phyloP scores from a whole-genome alignment of 441 rosid species.

The Mallotus japonicus region DNA sequence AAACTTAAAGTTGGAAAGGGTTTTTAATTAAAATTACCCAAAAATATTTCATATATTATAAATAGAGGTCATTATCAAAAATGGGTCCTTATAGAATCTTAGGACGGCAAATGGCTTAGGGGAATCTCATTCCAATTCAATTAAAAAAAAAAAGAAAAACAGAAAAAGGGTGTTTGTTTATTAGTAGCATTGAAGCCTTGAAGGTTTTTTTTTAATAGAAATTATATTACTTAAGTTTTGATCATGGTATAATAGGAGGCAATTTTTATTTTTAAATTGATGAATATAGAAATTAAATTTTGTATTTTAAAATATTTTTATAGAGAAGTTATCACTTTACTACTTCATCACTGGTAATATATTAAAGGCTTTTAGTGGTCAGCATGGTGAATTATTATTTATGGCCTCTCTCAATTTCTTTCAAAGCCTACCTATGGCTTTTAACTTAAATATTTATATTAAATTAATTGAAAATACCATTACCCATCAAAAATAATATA shows the following conservation, averaged over 20 bases:
- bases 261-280: no score
- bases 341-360: no score
- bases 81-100: slow-evolving; percentile 41
- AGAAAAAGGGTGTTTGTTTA: slow-evolving; percentile 32
- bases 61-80: slow-evolving; percentile 25
- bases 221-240: no score
- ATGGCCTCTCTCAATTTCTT: slow-evolving; percentile 20
- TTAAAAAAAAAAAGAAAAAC: background rate
- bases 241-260: no score
- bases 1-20: slow-evolving; percentile 8
- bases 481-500: no score
- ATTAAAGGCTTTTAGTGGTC: slow-evolving; percentile 26
- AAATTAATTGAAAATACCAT: no score
- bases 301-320: no score
- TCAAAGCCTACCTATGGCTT: slow-evolving; percentile 1
- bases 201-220: no score
- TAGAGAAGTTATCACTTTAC: no score
- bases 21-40: background rate
- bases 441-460: no score
- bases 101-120: slow-evolving; percentile 46
- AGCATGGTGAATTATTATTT: slow-evolving; percentile 26
- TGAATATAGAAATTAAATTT: no score
- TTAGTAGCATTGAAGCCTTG: slow-evolving; percentile 18
- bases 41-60: background rate
- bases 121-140: slow-evolving; percentile 34